phyloP scores from a whole-genome alignment of 345 rosid genomes.

The Hirschfeldia incana region DNA sequence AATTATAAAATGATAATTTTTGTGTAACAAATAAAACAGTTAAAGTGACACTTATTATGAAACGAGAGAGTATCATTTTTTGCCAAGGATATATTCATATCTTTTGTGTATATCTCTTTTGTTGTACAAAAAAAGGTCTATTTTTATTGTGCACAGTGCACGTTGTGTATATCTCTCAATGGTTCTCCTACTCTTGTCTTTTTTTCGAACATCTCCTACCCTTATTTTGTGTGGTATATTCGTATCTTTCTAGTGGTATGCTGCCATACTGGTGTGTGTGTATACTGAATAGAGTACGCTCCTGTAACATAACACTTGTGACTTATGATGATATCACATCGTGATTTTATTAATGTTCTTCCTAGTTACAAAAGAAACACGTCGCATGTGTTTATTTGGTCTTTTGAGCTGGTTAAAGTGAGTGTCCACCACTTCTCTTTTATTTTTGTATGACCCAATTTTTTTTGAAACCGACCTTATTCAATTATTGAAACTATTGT shows the following conservation, averaged over 20 bases:
- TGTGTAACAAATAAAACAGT: too few relatives aligned
- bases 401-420: slow-evolving; percentile 39
- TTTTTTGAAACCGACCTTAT: slow-evolving; percentile 20
- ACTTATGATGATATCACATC: slow-evolving; percentile 15
- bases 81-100: neutral
- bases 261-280: too few relatives aligned
- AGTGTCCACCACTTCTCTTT: slow-evolving; percentile 28
- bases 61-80: neutral
- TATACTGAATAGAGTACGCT: too few relatives aligned
- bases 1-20: too few relatives aligned
- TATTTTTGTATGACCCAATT: slow-evolving; percentile 8
- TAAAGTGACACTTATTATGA: too few relatives aligned
- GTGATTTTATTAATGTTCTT: neutral
- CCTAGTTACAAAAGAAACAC: slow-evolving; percentile 8
- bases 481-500: slow-evolving; percentile 18
- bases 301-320: too few relatives aligned
- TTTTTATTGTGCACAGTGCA: too few relatives aligned
- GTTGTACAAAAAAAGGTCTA: too few relatives aligned
- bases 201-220: too few relatives aligned
- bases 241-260: too few relatives aligned
- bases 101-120: neutral
- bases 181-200: too few relatives aligned
- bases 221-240: too few relatives aligned
- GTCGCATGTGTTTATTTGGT: slow-evolving; percentile 37
- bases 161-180: neutral